phyloP scores from a whole-genome alignment of 2,329 filamentous ascomycete species.

The Ophiosphaerella narmari region DNA sequence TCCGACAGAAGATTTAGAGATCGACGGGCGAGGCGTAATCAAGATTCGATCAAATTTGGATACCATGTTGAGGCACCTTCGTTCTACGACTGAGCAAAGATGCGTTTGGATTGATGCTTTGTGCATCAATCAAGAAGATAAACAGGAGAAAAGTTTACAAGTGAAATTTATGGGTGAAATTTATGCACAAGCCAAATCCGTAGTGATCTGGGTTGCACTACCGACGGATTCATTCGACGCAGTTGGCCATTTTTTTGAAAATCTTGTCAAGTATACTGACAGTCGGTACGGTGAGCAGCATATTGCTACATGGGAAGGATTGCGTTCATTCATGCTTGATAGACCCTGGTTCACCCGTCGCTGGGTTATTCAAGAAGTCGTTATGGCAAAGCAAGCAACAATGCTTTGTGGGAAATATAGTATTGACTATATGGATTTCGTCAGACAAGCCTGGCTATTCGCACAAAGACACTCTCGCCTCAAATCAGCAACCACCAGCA shows the following conservation, averaged over 20 bases:
- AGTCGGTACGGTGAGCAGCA: not conserved
- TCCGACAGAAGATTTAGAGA: not conserved
- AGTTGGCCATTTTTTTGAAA: not conserved
- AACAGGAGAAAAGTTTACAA: not conserved
- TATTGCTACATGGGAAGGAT: not conserved
- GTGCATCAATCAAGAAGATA: slow-evolving; percentile 3
- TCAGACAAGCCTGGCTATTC: not conserved
- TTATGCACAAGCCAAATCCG: not conserved
- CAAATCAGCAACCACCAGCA: not conserved
- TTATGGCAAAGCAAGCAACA: slow-evolving; percentile 3
- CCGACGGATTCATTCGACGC: not conserved
- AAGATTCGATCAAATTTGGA: slow-evolving; percentile 1
- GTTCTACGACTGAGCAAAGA: not conserved
- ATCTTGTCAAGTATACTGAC: slow-evolving; percentile 1
- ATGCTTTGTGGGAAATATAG: slow-evolving; percentile 1
- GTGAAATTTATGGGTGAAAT: slow-evolving; percentile 2
- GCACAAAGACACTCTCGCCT: not conserved
- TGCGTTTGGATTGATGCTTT: slow-evolving; percentile 3
- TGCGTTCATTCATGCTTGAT: not conserved
- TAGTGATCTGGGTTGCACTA: slow-evolving; percentile 2
- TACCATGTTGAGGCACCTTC: slow-evolving; percentile 2
- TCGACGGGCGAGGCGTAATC: not conserved
- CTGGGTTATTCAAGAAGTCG: slow-evolving; percentile 2
- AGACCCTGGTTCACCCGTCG: slow-evolving; percentile 1
- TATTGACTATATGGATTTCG: slow-evolving; percentile 3